Conservation (phyloP, 768 basidiomycete genomes). For the Tricholoma saponaceum region DNA sequence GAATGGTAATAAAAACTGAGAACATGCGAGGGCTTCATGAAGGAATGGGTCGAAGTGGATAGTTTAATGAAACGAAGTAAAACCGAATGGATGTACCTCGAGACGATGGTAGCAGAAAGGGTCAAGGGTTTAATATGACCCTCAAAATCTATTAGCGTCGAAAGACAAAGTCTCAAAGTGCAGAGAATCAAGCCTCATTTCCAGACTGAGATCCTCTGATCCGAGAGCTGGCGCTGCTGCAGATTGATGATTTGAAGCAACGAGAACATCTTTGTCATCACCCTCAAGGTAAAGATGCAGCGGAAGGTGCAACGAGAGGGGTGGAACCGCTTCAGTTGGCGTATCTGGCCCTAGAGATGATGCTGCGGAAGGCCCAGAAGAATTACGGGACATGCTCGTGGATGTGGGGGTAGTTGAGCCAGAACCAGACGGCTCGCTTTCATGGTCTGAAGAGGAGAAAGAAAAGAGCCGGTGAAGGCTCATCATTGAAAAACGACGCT, state of each 20-base stretch:
- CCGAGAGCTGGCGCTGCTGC: constrained; percentile 3
- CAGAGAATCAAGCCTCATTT: constrained; percentile 69
- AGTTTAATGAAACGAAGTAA: not conserved
- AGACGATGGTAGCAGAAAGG: not conserved
- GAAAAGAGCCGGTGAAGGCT: constrained; percentile 37
- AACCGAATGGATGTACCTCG: not conserved
- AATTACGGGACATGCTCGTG: constrained; percentile 17
- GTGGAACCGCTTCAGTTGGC: constrained; percentile 9
- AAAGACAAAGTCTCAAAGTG: constrained; percentile 72
- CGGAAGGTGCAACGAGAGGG: not conserved
- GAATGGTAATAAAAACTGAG: not conserved
- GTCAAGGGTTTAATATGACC: not conserved
- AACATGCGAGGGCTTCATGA: not conserved
- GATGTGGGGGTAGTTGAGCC: constrained; percentile 15
- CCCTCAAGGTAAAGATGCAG: not conserved
- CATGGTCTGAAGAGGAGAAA: constrained; percentile 21
- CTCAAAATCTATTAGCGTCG: constrained; percentile 54
- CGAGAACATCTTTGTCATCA: not conserved
- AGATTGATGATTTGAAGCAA: not conserved
- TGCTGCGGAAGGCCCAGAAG: constrained; percentile 18
- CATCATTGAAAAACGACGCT: constrained; percentile 34
- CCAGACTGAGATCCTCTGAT: constrained; percentile 42
- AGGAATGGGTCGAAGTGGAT: not conserved
- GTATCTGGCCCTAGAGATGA: constrained; percentile 16
- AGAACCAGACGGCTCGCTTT: constrained; percentile 4